Conservation (phyloP, 176 grass and related monocot genomes). For the Tuctoria greenei region DNA sequence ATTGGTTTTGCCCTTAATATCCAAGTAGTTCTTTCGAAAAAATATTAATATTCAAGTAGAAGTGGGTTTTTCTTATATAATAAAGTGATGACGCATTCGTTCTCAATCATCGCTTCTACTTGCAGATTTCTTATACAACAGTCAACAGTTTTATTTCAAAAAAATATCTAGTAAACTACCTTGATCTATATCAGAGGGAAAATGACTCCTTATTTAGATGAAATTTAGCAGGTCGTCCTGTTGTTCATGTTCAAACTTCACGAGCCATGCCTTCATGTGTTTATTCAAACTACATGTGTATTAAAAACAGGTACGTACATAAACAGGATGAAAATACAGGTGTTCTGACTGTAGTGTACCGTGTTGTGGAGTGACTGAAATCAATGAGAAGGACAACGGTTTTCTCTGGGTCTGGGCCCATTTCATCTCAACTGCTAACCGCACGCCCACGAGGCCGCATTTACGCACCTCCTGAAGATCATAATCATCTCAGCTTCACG, state of each 20-base stretch:
- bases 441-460: slow-evolving; percentile 46
- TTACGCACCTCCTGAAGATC: slow-evolving; percentile 40
- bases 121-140: neutral
- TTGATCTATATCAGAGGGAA: neutral
- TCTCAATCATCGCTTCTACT: slow-evolving; percentile 30
- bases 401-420: slow-evolving; percentile 47
- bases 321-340: slow-evolving; percentile 10
- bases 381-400: slow-evolving; percentile 37
- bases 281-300: neutral
- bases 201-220: neutral
- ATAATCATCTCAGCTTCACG: neutral
- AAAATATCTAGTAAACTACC: neutral
- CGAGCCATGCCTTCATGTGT: neutral
- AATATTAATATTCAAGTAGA: slow-evolving; percentile 2
- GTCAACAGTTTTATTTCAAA: neutral
- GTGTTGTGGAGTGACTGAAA: neutral
- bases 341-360: neutral
- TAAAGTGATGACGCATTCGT: slow-evolving; percentile 14
- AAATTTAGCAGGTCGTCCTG: neutral
- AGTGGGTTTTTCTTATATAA: neutral
- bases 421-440: slow-evolving; percentile 35
- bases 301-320: neutral
- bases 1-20: neutral
- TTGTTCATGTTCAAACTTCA: neutral
- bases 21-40: too few relatives aligned